phyloP scores from a whole-genome alignment of 306 rosid species.

The Cucurbita pepo region DNA sequence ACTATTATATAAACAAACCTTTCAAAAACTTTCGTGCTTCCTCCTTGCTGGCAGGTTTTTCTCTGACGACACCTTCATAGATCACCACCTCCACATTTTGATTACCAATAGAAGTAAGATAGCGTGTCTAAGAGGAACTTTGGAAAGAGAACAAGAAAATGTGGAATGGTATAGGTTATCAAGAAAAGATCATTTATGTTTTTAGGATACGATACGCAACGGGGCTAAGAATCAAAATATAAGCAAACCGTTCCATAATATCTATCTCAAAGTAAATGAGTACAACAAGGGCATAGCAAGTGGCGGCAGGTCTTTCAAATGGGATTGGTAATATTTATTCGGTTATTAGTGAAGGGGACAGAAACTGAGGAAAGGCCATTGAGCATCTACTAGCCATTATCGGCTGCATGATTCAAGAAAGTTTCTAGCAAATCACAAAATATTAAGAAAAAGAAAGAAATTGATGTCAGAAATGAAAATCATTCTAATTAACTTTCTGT shows the following conservation, averaged over 20 bases:
- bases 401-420: neutral
- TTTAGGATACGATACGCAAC: slow-evolving; percentile 24
- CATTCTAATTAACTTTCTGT: neutral
- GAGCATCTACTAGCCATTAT: neutral
- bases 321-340: neutral
- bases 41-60: slow-evolving; percentile 81
- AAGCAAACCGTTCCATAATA: neutral
- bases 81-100: slow-evolving; percentile 96
- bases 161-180: slow-evolving; percentile 21
- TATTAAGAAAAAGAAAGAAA: neutral
- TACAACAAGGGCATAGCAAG: neutral
- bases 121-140: slow-evolving; percentile 10
- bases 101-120: slow-evolving; percentile 30
- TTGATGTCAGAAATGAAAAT: neutral
- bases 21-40: slow-evolving; percentile 82
- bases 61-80: slow-evolving; percentile 75
- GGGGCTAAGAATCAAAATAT: neutral
- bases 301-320: neutral
- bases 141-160: slow-evolving; percentile 1
- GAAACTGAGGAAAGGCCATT: neutral
- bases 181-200: slow-evolving; percentile 42
- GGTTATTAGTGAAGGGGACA: neutral
- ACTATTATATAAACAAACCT: slow-evolving; percentile 27
- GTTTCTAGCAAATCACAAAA: neutral
- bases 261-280: neutral